These are phyloP conservation scores for Hyaloscypha bicolor DNA, from an alignment of 495 filamentous ascomycete genomes.

Conservation along the genomic window DNA sequence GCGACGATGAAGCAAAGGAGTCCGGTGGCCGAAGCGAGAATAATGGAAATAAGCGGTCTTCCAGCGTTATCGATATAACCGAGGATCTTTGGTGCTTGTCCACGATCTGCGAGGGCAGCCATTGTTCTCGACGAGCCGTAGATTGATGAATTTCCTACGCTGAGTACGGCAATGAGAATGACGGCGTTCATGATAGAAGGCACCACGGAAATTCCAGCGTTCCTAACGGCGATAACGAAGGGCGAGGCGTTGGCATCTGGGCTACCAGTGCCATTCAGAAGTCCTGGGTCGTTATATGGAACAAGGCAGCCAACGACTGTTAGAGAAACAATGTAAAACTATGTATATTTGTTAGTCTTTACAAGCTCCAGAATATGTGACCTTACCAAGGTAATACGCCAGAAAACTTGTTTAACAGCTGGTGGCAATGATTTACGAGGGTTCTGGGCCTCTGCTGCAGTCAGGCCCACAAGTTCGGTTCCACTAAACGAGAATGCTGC, in stretches of 20 bases:
- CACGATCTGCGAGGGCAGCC: constrained; percentile 57
- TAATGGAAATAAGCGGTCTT: constrained; percentile 51
- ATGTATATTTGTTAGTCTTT: no score
- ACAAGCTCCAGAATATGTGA: no score
- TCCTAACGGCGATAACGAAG: constrained; percentile 67
- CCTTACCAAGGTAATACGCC: no score
- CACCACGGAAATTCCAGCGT: constrained; percentile 65
- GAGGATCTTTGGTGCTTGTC: constrained; percentile 60
- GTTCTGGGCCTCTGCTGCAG: constrained; percentile 81
- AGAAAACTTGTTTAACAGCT: constrained; percentile 81
- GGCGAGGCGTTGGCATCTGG: constrained; percentile 60
- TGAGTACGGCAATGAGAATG: constrained; percentile 61
- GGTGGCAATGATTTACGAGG: constrained; percentile 76
- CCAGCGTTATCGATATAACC: constrained; percentile 60
- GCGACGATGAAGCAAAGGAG: constrained; percentile 58
- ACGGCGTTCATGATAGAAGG: constrained; percentile 73
- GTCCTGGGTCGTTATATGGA: constrained; percentile 33
- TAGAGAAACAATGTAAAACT: constrained; percentile 76
- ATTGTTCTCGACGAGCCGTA: constrained; percentile 66
- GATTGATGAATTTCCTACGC: constrained; percentile 64
- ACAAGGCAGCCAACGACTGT: constrained; percentile 63
- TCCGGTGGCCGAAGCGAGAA: constrained; percentile 54
- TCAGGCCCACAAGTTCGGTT: constrained; percentile 72
- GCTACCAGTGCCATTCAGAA: constrained; percentile 36
- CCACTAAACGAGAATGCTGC: constrained; percentile 70